Conservation (phyloP, 352 stramenopile species). For the Phytophthora europaea region DNA sequence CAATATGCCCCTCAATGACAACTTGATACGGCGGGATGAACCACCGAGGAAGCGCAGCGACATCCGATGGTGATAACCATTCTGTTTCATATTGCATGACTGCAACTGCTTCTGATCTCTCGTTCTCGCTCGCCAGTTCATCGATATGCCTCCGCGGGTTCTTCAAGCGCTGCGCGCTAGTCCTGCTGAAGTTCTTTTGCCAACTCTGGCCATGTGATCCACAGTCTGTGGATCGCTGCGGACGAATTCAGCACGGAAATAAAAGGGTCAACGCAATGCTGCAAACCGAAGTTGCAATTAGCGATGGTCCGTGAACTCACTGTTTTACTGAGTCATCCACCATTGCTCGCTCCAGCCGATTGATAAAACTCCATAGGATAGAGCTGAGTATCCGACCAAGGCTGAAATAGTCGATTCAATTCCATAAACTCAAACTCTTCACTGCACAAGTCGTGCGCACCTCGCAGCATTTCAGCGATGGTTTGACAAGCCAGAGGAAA, state of each 20-base stretch:
- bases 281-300: neutral
- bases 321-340: neutral
- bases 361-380: neutral
- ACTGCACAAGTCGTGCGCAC: neutral
- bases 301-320: neutral
- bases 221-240: neutral
- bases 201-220: too few species aligned
- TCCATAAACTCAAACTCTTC: neutral
- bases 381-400: neutral
- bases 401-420: neutral
- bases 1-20: neutral
- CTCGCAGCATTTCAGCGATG: neutral
- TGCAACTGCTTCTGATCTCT: too few species aligned
- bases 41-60: neutral
- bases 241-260: neutral
- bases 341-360: neutral
- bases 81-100: too few species aligned
- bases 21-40: slow-evolving; percentile 7
- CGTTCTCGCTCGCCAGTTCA: too few species aligned
- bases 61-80: too few species aligned
- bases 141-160: too few species aligned
- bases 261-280: neutral
- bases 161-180: too few species aligned
- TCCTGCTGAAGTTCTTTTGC: neutral
- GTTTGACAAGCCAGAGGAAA: neutral